These are phyloP conservation scores for Globisporangium ultimum DNA, from an alignment of 352 stramenopile species.

Conservation along the genomic window DNA sequence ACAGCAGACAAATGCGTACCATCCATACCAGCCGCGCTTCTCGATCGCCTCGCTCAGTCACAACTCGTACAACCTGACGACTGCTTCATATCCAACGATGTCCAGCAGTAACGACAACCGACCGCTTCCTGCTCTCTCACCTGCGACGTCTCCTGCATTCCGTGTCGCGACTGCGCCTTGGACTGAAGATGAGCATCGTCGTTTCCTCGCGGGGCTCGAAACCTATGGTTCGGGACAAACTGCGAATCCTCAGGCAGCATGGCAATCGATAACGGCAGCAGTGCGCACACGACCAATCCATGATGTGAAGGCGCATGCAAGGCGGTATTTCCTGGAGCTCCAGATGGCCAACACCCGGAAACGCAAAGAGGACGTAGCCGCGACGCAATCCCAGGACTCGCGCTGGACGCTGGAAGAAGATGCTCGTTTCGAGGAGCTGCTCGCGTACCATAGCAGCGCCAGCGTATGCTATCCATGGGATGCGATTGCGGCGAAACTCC, in stretches of 20 bases:
- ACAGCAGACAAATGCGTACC: not conserved
- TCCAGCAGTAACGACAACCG: constrained; percentile 11
- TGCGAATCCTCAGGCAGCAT: constrained; percentile 36
- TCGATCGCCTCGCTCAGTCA: constrained; percentile 9
- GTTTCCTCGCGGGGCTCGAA: constrained; percentile 67
- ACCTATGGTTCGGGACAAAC: constrained; percentile 47
- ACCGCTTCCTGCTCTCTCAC: not conserved
- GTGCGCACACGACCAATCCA: constrained; percentile 47
- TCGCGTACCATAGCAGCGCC: constrained; percentile 35
- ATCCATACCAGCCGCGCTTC: constrained; percentile 1
- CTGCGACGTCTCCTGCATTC: constrained; percentile 2
- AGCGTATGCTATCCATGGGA: constrained; percentile 59
- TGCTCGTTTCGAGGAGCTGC: constrained; percentile 55
- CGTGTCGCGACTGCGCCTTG: constrained; percentile 18
- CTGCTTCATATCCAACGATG: not conserved
- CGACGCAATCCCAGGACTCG: constrained; percentile 51
- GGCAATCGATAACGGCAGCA: constrained; percentile 51
- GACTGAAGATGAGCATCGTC: constrained; percentile 58
- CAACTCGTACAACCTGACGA: constrained; percentile 27
- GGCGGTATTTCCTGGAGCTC: constrained; percentile 48
- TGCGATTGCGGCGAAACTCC: constrained; percentile 46
- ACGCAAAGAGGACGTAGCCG: constrained; percentile 37
- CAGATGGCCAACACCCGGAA: constrained; percentile 37
- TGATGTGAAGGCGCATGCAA: constrained; percentile 47
- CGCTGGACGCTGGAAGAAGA: constrained; percentile 67